A percentile compares a stretch with the other conserved stretches of the same genome.
phyloP scores from a whole-genome alignment of 129 eudicot genomes.

The Chrysanthemum makinoi region DNA sequence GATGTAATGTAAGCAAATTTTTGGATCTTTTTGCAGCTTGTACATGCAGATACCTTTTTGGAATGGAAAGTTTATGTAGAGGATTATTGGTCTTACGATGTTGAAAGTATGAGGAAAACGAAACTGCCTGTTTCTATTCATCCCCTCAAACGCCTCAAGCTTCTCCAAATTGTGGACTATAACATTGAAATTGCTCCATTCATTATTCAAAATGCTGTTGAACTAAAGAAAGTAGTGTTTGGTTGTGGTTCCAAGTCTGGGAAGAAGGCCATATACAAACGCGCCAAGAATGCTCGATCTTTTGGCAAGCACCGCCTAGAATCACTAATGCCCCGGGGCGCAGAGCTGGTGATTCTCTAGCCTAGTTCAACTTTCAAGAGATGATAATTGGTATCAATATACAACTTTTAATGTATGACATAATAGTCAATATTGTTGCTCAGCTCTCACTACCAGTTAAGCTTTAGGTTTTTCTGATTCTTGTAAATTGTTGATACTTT shows the following conservation, averaged over 20 bases:
- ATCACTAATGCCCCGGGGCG: constrained; percentile 30
- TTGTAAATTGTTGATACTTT: too few species aligned
- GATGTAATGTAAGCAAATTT: too few species aligned
- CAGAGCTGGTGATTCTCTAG: constrained; percentile 2
- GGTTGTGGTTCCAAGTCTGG: constrained; percentile 33
- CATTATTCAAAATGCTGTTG: constrained; percentile 38
- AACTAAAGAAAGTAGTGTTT: constrained; percentile 36
- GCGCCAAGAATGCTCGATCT: constrained; percentile 24
- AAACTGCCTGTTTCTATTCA: constrained; percentile 19
- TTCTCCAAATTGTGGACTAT: constrained; percentile 38
- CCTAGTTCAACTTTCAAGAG: too few species aligned
- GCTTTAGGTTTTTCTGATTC: too few species aligned
- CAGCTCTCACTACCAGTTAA: too few species aligned
- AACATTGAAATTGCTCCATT: constrained; percentile 36
- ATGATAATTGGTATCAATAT: too few species aligned
- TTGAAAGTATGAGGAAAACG: constrained; percentile 14
- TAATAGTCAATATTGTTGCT: too few species aligned
- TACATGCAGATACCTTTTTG: background rate
- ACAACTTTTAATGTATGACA: too few species aligned
- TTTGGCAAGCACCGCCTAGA: constrained; percentile 27
- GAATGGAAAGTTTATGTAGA: constrained; percentile 21
- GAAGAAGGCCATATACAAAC: constrained; percentile 22
- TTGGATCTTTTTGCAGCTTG: too few species aligned
- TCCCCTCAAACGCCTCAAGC: constrained; percentile 27
- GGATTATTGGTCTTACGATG: background rate